Conservation (phyloP, 2,329 filamentous ascomycete genomes). For the Fusarium veterinarium region DNA sequence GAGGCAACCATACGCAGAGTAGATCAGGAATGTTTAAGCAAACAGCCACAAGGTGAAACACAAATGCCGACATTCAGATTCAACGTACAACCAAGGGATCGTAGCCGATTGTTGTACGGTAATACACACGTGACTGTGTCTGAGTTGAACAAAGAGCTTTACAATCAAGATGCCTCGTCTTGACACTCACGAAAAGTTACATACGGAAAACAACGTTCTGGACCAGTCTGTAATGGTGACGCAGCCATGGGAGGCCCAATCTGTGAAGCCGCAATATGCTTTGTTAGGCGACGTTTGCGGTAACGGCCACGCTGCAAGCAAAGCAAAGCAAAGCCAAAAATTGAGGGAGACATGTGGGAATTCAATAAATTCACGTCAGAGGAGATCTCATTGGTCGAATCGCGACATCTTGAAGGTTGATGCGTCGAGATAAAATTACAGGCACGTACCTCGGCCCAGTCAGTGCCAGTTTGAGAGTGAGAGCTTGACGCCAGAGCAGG, state of each 20-base stretch:
- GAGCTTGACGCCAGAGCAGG: constrained; percentile 15
- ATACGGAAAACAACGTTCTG: neutral
- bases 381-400: constrained; percentile 27
- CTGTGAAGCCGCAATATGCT: constrained; percentile 14
- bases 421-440: constrained; percentile 21
- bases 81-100: neutral
- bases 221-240: constrained; percentile 7
- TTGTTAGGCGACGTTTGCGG: constrained; percentile 27
- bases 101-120: neutral
- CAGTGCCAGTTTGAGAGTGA: constrained; percentile 15
- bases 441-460: constrained; percentile 7
- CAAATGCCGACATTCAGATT: neutral
- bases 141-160: neutral
- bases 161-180: constrained; percentile 1
- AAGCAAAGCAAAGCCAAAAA: neutral
- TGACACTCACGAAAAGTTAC: neutral
- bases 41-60: constrained; percentile 8
- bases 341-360: constrained; percentile 18
- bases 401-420: neutral
- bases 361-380: constrained; percentile 31
- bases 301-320: constrained; percentile 3
- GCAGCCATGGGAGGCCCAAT: neutral
- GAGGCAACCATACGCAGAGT: neutral
- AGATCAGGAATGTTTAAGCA: constrained; percentile 16
- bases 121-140: constrained; percentile 2